Evolutionary conservation across 1,284 basidiomycete genomes (phyloP).

Genomic region (Flammula alnicola): DNA sequence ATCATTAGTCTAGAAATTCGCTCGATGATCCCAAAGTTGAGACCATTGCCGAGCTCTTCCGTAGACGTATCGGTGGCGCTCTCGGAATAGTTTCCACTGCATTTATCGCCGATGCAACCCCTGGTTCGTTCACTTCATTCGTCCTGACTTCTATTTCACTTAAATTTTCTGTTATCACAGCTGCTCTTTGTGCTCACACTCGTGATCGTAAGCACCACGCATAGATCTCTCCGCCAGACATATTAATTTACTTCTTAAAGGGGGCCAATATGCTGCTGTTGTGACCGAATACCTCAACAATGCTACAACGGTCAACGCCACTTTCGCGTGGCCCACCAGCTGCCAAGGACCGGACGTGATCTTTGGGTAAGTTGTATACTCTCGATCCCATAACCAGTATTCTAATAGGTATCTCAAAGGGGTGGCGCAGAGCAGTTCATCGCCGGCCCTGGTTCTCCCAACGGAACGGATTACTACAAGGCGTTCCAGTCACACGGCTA

Average conservation of each 20-base stretch:
- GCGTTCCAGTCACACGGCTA: conserved; percentile 43
- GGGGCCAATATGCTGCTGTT: conserved; percentile 33
- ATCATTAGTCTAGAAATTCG: conserved; percentile 37
- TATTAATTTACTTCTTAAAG: conserved; percentile 16
- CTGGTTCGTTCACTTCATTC: conserved; percentile 29
- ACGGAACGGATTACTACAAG: conserved; percentile 44
- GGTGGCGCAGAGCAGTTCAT: conserved; percentile 49
- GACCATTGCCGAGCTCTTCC: conserved; percentile 48
- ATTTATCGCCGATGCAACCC: conserved; percentile 46
- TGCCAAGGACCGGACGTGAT: conserved; percentile 46
- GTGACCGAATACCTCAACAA: conserved; percentile 42
- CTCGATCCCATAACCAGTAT: too few species aligned
- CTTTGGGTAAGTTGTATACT: conserved; percentile 45
- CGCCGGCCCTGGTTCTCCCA: conserved; percentile 37
- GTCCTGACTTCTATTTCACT: not conserved
- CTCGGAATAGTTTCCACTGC: conserved; percentile 48
- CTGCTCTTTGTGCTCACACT: conserved; percentile 44
- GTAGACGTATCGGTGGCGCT: conserved; percentile 39
- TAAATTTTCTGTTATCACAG: conserved; percentile 21
- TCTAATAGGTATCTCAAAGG: conserved; percentile 22
- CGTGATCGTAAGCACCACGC: conserved; percentile 35
- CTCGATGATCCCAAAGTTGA: conserved; percentile 48
- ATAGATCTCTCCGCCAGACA: not conserved
- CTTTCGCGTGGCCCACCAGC: conserved; percentile 42
- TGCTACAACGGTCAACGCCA: conserved; percentile 35